Evolutionary conservation across 495 filamentous ascomycete species (phyloP), one percentile per base, ranked within the genome.

Genomic region (Penicillium ucsense): DNA sequence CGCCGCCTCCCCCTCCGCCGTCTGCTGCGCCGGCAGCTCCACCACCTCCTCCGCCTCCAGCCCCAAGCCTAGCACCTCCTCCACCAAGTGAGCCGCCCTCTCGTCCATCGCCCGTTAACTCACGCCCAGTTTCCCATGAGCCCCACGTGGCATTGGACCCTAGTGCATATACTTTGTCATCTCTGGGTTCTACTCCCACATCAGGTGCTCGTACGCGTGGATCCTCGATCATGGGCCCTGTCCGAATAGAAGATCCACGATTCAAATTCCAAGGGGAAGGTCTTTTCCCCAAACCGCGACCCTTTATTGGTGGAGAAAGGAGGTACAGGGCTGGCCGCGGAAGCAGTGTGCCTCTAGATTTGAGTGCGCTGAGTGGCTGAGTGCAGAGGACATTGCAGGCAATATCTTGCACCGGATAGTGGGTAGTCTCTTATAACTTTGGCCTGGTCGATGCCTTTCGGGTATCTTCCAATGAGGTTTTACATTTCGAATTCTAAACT

Each of bases 281-380:
- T 33, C 74, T 86, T 51, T 71, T 98, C 12, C 89, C 92, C 2
- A 90, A 86, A 56, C 91, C 92, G 38, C 75, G 90, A 48, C 79
- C 81, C 3, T 96, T 92, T 59, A 62, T 71, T 6, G 85, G 86
- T 3, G 80, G 73, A 31, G 63, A 70, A 33, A 87, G 86, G 59
- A 77, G 80, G 55, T 98, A 98, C 67, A 75, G 90, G 36, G 92
- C 91, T 29, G 92, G 92, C 6, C 77, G 90, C 60, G 91, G 88
- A 27, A 95, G 88, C 66, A 95, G 86, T 71, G 89, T 98, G 36
- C 92, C 92, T 36, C 74, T 97, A 58, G 87, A 98, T 71, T 67
- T 98, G 60, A 78, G 72, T 49, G 59, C 63, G 39, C 58, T 70
- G 50, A 57, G 57, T 43, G 63, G 61, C 28, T 72, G 51, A 48